Base-by-base conservation (phyloP, 2,329 filamentous ascomycete species). In the Helotiales sp. region DNA sequence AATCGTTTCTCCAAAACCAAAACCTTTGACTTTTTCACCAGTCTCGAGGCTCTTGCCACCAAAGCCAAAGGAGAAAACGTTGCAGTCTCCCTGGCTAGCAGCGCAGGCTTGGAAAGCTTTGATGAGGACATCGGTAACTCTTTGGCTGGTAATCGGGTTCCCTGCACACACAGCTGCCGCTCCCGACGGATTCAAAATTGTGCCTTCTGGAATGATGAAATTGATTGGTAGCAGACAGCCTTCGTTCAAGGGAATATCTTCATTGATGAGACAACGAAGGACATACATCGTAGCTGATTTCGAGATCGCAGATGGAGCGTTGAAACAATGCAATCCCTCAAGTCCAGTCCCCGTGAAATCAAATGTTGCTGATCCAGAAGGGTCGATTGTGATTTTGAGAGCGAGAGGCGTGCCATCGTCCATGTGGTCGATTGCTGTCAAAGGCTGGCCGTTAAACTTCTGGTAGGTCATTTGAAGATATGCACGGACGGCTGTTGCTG, bases 1-100 rank as follows among this genome's bases (percentile, higher is more conserved):
- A 61, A 93, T 91, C 10, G 90, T 93, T 72, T 93, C 90, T 71
- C 93, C 92, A 76, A 92, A 93, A 5, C 89, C 90, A 69, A 93
- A 93, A 0, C 89, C 89, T 24, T 85, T 83, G n/a, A 83, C 78
- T 17, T 80, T 79, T 51, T 82, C 79, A 42, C 81, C 77, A 12
- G 55, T 58, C 5, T 79, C 77, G 0, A 77, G 72, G 27, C 80
- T 73, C 60, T 87, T 85, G 49, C 88, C 89, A 54, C 89, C 87
- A 66, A 89, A 90, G 12, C 50, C 50, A 63, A 89, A 90, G 67
- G 93, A 93, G 0, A 89, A 91, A 71, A 92, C 92, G 74, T 93
- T 93, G 71, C 85, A 88, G 73, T 89, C 88, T 42, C 90, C 90
- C 68, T 93, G 90, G 24, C 80, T 85, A 22, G 89, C 90, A 5